phyloP scores from a whole-genome alignment of 371 early-diverging fungal species.

The Saksenaea vasiformis region DNA sequence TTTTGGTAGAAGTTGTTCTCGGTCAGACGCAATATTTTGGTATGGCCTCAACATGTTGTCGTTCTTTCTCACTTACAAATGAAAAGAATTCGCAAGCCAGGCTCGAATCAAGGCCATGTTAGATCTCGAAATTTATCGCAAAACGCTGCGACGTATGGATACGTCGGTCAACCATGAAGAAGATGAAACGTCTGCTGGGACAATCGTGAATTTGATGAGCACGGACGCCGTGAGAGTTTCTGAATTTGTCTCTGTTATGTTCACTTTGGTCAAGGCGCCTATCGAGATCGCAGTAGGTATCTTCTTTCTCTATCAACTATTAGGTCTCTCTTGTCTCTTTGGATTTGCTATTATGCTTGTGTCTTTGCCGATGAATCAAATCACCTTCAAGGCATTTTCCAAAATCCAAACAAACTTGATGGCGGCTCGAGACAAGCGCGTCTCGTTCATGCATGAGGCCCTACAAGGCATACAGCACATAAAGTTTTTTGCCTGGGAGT shows the following conservation, averaged over 20 bases:
- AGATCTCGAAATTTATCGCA: slow-evolving; percentile 44
- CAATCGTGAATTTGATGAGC: slow-evolving; percentile 75
- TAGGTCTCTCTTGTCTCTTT: slow-evolving; percentile 55
- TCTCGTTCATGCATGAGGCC: slow-evolving; percentile 33
- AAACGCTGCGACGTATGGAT: slow-evolving; percentile 43
- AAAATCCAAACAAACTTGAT: slow-evolving; percentile 31
- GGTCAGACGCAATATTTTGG: slow-evolving; percentile 38
- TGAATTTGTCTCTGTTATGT: slow-evolving; percentile 49
- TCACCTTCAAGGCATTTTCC: slow-evolving; percentile 23
- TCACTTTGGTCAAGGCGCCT: slow-evolving; percentile 46
- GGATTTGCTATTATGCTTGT: slow-evolving; percentile 47
- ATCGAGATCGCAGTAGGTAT: slow-evolving; percentile 48
- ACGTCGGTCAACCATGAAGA: slow-evolving; percentile 16
- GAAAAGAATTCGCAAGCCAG: slow-evolving; percentile 26
- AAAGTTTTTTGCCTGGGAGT: slow-evolving; percentile 54
- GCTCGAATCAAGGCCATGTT: slow-evolving; percentile 31
- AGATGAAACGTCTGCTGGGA: slow-evolving; percentile 51
- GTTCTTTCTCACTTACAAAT: neutral
- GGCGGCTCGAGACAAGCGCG: slow-evolving; percentile 31
- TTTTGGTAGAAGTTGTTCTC: slow-evolving; percentile 26
- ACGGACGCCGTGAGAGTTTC: slow-evolving; percentile 71
- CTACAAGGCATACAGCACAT: slow-evolving; percentile 51
- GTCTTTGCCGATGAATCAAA: neutral
- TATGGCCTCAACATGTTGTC: slow-evolving; percentile 3
- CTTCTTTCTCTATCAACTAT: slow-evolving; percentile 50